Conservation (phyloP, 2,329 filamentous ascomycete species). For the Colletotrichum graminicola region DNA sequence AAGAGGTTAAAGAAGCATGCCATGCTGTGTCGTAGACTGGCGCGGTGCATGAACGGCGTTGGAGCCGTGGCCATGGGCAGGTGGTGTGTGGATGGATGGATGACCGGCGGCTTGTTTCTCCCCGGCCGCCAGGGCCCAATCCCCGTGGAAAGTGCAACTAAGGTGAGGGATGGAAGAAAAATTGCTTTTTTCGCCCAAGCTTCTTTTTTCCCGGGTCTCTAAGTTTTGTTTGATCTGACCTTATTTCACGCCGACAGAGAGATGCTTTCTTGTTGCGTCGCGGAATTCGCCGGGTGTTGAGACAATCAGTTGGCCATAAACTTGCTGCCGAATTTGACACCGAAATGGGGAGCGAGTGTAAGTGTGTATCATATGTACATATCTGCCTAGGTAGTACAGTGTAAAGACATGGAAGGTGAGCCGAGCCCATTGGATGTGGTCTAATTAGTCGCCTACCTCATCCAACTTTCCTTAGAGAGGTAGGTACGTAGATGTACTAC, state of each 20-base stretch:
- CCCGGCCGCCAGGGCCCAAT: conserved; percentile 11
- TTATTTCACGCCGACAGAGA: conserved; percentile 30
- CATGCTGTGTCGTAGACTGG: conserved; percentile 11
- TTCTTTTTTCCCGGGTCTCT: conserved; percentile 13
- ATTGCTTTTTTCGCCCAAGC: conserved; percentile 32
- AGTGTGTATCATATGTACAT: background rate
- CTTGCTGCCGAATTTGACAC: conserved; percentile 5
- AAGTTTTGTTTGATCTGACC: conserved; percentile 13
- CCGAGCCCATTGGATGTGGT: too few relatives aligned
- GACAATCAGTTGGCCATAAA: conserved; percentile 20
- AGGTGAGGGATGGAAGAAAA: conserved; percentile 4
- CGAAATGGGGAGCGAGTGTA: background rate
- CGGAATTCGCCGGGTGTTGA: conserved; percentile 20
- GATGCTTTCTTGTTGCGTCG: conserved; percentile 36
- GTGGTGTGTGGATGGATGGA: background rate
- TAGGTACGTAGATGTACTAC: background rate
- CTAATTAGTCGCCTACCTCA: background rate
- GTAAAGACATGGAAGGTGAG: background rate
- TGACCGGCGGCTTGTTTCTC: conserved; percentile 16
- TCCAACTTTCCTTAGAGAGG: too few relatives aligned
- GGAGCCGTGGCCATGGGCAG: background rate
- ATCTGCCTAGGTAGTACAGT: background rate
- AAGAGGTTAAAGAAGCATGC: conserved; percentile 15
- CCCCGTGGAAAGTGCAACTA: background rate
- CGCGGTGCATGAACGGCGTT: conserved; percentile 19